phyloP scores from a whole-genome alignment of 1,284 basidiomycete species.

The Marasmius tenuissimus region DNA sequence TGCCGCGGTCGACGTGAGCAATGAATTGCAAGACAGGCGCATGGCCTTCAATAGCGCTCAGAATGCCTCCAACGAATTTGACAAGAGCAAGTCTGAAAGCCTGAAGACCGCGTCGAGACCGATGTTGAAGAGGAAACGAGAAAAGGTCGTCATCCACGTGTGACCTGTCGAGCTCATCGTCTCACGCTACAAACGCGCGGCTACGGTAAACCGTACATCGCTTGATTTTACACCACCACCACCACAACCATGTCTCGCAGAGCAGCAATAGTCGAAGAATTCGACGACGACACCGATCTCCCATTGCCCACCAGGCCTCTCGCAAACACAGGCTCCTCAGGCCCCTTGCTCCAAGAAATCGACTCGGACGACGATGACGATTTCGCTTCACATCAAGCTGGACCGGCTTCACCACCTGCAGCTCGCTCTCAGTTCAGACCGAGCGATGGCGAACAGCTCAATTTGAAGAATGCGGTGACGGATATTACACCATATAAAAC shows the following conservation, averaged over 20 bases:
- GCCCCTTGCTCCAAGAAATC: conserved; percentile 79
- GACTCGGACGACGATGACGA: conserved; percentile 45
- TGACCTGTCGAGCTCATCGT: conserved; percentile 21
- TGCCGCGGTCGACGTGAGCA: too few species aligned
- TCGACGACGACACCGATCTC: conserved; percentile 89
- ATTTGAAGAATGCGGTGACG: conserved; percentile 42
- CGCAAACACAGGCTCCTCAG: conserved; percentile 63
- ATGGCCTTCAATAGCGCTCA: too few species aligned
- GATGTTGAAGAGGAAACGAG: too few species aligned
- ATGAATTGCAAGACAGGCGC: too few species aligned
- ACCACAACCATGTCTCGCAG: conserved; percentile 59
- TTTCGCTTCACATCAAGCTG: conserved; percentile 34
- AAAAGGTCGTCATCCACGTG: not conserved
- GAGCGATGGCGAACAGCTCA: conserved; percentile 16
- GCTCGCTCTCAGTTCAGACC: conserved; percentile 32
- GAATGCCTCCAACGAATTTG: too few species aligned
- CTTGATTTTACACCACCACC: conserved; percentile 12
- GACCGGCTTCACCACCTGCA: conserved; percentile 53
- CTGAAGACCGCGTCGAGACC: too few species aligned
- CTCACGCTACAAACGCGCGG: not conserved
- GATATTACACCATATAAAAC: conserved; percentile 80
- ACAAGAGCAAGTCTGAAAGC: too few species aligned
- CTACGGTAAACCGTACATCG: not conserved
- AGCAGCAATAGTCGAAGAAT: conserved; percentile 68
- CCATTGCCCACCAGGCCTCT: conserved; percentile 66